Conservation (phyloP, 2,329 filamentous ascomycete genomes). For the Talaromyces sp. region DNA sequence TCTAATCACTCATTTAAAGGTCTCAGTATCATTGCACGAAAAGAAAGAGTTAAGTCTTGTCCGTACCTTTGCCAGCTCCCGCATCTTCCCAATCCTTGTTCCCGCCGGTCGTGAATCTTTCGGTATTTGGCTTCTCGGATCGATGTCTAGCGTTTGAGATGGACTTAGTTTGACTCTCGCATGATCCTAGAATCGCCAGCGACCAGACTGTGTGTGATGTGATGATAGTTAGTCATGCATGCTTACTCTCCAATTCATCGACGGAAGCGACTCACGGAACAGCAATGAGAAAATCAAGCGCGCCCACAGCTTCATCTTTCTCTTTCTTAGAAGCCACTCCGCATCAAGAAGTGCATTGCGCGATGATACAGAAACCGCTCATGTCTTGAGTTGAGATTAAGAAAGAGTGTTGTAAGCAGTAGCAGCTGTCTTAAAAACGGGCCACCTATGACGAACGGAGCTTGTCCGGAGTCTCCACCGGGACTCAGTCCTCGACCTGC, state of each 20-base stretch:
- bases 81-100: constrained; percentile 17
- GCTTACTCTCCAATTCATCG: not conserved
- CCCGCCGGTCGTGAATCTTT: constrained; percentile 21
- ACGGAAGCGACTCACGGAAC: constrained; percentile 27
- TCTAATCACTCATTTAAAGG: constrained; percentile 19
- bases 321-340: constrained; percentile 11
- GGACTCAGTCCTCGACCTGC: too few species aligned
- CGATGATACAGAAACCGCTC: not conserved
- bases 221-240: not conserved
- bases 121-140: constrained; percentile 17
- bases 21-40: not conserved
- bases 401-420: not conserved
- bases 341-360: constrained; percentile 11
- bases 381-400: not conserved
- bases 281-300: constrained; percentile 30
- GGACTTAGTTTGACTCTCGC: constrained; percentile 18
- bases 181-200: constrained; percentile 26
- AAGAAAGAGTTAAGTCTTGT: not conserved
- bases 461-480: not conserved
- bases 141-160: constrained; percentile 19
- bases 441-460: constrained; percentile 16
- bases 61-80: constrained; percentile 29
- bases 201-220: constrained; percentile 26
- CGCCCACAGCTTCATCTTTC: constrained; percentile 33
- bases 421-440: not conserved